phyloP scores from a whole-genome alignment of 257 asterid genomes.

The Scutellaria minor region DNA sequence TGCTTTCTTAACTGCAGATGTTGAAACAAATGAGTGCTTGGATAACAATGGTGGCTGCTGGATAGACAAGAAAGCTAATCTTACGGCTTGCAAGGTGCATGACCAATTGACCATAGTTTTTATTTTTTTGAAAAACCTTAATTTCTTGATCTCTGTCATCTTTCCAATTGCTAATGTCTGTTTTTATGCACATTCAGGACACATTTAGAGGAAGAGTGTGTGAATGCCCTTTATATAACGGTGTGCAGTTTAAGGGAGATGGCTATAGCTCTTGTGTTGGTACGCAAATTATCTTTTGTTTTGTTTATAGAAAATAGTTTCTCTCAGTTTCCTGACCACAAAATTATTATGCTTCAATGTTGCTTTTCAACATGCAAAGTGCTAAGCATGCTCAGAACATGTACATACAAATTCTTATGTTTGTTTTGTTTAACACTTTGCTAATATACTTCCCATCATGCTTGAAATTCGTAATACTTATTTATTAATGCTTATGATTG shows the following conservation, averaged over 20 bases:
- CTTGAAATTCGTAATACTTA: neutral
- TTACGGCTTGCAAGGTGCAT: constrained; percentile 85
- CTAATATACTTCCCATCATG: neutral
- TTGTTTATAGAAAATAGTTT: constrained; percentile 8
- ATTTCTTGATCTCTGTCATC: neutral
- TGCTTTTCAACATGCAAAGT: neutral
- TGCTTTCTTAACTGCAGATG: constrained; percentile 47
- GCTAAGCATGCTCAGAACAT: neutral
- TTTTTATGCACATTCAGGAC: constrained; percentile 39
- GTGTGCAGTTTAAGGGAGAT: constrained; percentile 61
- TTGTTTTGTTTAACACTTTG: neutral
- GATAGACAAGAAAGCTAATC: constrained; percentile 61
- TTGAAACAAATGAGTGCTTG: constrained; percentile 84
- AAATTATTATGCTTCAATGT: constrained; percentile 10
- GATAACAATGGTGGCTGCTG: constrained; percentile 86
- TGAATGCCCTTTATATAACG: constrained; percentile 54
- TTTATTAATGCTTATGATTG: constrained; percentile 4
- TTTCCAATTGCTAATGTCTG: constrained; percentile 27
- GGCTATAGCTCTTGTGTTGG: constrained; percentile 57
- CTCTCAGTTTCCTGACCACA: neutral
- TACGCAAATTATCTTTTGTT: constrained; percentile 32
- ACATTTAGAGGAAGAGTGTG: constrained; percentile 59
- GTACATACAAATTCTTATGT: neutral
- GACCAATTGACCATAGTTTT: neutral
- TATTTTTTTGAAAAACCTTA: neutral